These are phyloP conservation scores for Camellia lanceoleosa DNA, from an alignment of 148 eudicot species.

Conservation along the genomic window DNA sequence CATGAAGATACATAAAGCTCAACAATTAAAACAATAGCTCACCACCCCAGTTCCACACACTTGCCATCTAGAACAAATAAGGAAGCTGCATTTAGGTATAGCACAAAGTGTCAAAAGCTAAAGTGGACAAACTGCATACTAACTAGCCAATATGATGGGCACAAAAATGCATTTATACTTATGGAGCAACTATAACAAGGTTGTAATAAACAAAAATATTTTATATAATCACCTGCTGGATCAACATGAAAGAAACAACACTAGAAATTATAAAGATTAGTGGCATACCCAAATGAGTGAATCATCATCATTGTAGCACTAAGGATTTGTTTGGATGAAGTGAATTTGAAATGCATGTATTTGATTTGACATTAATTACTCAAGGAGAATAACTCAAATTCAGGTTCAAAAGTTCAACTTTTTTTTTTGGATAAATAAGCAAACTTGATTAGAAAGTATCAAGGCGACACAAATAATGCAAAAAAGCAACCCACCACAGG, in stretches of 20 bases:
- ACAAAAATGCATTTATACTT: background rate
- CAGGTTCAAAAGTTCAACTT: too few relatives aligned
- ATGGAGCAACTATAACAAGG: background rate
- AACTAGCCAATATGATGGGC: background rate
- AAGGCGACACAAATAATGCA: too few relatives aligned
- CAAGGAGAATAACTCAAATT: too few relatives aligned
- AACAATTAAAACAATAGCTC: background rate
- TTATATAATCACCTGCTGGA: background rate
- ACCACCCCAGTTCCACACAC: background rate
- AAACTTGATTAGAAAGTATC: too few relatives aligned
- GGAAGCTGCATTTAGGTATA: background rate
- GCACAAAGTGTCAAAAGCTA: background rate
- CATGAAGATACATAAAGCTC: background rate
- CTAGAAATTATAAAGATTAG: background rate
- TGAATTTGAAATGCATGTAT: too few relatives aligned
- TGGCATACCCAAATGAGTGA: background rate
- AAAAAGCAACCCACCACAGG: too few relatives aligned
- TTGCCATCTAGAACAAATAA: constrained; percentile 2
- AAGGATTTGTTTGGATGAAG: too few relatives aligned
- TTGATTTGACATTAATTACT: too few relatives aligned
- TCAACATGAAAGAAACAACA: background rate
- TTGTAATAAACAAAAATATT: background rate
- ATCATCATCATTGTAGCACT: background rate
- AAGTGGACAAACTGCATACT: background rate
- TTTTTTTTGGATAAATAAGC: too few relatives aligned